phyloP scores from a whole-genome alignment of 257 asterid species.

The Primulina eburnea region DNA sequence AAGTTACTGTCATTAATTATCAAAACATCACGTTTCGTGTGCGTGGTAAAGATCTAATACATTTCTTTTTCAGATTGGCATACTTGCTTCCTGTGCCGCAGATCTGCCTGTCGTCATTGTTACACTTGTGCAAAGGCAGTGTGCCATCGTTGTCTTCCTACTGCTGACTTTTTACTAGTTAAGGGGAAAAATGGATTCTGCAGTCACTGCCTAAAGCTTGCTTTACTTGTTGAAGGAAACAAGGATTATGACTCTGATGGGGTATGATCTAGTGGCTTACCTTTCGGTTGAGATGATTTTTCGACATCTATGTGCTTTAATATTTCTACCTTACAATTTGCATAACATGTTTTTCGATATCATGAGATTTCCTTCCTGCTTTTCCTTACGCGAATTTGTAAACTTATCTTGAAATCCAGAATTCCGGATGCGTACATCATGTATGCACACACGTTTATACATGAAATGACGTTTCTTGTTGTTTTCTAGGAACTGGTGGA shows the following conservation, averaged over 20 bases:
- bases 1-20: no score
- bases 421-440: background rate
- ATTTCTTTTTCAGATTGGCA: slow-evolving; percentile 69
- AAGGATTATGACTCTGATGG: slow-evolving; percentile 64
- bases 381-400: slow-evolving; percentile 4
- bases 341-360: background rate
- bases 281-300: slow-evolving; percentile 6
- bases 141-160: slow-evolving; percentile 52
- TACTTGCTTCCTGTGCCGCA: slow-evolving; percentile 49
- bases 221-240: slow-evolving; percentile 58
- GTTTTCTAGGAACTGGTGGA: slow-evolving; percentile 61
- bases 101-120: slow-evolving; percentile 44
- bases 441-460: background rate
- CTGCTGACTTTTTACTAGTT: slow-evolving; percentile 36
- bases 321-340: background rate
- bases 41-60: no score
- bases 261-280: slow-evolving; percentile 46
- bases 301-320: slow-evolving; percentile 4
- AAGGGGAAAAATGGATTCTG: slow-evolving; percentile 74
- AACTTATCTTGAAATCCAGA: slow-evolving; percentile 6
- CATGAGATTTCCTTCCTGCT: background rate
- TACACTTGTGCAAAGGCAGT: slow-evolving; percentile 61
- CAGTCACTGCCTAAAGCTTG: slow-evolving; percentile 54
- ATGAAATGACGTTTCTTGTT: slow-evolving; percentile 18
- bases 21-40: no score